Evolutionary conservation across 2,329 filamentous ascomycete species (phyloP), one percentile per base, ranked within the genome.

Genomic region (Fusarium austroafricanum): DNA sequence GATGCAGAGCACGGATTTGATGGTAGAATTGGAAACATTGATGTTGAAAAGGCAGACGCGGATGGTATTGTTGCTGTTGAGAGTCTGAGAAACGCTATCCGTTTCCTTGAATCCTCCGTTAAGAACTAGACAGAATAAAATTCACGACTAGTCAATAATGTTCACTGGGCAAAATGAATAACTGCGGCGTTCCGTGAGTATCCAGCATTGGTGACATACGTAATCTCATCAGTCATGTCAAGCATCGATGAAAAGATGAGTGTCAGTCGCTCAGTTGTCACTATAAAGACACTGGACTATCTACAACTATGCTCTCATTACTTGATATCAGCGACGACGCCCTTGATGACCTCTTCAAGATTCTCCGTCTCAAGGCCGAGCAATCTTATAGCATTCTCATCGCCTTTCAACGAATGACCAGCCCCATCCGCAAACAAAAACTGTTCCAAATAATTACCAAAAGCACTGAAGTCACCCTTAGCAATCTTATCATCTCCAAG

Each of bases 1-100:
- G 49, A 70, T 42, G 71, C 57, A 2, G 71, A 73, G 10, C 71
- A 73, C 40, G 71, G 71, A 0, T 73, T 73, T 6, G 71, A 73
- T n/a, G 17, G 8, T 2, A 40, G 51, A 12, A 12, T 45, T 1
- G 71, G 71, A 0, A 52, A 70, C 3, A 20, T 70, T 2, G 53
- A 72, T 23, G 54, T 73, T 8, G 71, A 73, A 12, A 61, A 43
- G 5, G 15, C 18, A 2, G 45, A 57, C 6, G 60, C 55, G 6
- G 61, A 71, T 20, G 15, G 10, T 0, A 20, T 66, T 6, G 6
- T 21, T 0, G 60, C 43, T 3, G 11, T 63, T 5, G 39, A 56
- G 26, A 68, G 47, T 29, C 4, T 73, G n/a, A 68, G 66, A n/a
- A 67, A 44, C 2, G 68, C 40, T 3, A 47, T 73, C 17, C 31